Evolutionary conservation across 768 basidiomycete species (phyloP).

Genomic region (Lactarius quietus): DNA sequence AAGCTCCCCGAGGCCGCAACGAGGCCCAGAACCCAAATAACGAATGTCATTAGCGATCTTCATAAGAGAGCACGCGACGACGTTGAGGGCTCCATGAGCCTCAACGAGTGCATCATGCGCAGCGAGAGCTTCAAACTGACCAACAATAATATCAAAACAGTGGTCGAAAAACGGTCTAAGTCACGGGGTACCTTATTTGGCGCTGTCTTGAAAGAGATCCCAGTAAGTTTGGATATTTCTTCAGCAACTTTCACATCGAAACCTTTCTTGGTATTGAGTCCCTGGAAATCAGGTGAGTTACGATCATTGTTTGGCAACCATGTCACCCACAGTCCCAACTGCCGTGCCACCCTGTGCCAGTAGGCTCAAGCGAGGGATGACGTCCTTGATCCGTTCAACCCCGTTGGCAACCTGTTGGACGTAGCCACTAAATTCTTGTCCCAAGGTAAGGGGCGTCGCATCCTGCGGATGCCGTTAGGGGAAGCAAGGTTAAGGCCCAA

Average conservation of each 20-base stretch:
- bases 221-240: slow-evolving; percentile 89
- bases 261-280: slow-evolving; percentile 93
- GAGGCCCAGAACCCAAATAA: slow-evolving; percentile 95
- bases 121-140: slow-evolving; percentile 93
- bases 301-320: neutral
- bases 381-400: slow-evolving; percentile 76
- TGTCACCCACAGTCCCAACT: slow-evolving; percentile 83
- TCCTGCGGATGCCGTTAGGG: slow-evolving; percentile 50
- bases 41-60: slow-evolving; percentile 99
- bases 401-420: slow-evolving; percentile 92
- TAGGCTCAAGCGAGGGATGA: slow-evolving; percentile 79
- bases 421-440: slow-evolving; percentile 98
- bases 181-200: slow-evolving; percentile 79
- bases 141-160: neutral
- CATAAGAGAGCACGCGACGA: slow-evolving; percentile 95
- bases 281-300: slow-evolving; percentile 45
- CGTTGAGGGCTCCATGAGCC: slow-evolving; percentile 94
- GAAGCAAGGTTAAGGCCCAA: neutral
- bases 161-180: neutral
- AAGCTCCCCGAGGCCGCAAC: slow-evolving; percentile 95
- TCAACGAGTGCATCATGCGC: slow-evolving; percentile 98
- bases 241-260: slow-evolving; percentile 93
- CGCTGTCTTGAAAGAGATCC: slow-evolving; percentile 89
- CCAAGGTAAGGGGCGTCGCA: slow-evolving; percentile 94
- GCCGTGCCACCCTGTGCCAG: slow-evolving; percentile 98